A percentile compares a stretch with the other conserved stretches of the same genome.
Evolutionary conservation across 202 grass and related monocot genomes (phyloP).

Genomic region (Eragrostis tef): DNA sequence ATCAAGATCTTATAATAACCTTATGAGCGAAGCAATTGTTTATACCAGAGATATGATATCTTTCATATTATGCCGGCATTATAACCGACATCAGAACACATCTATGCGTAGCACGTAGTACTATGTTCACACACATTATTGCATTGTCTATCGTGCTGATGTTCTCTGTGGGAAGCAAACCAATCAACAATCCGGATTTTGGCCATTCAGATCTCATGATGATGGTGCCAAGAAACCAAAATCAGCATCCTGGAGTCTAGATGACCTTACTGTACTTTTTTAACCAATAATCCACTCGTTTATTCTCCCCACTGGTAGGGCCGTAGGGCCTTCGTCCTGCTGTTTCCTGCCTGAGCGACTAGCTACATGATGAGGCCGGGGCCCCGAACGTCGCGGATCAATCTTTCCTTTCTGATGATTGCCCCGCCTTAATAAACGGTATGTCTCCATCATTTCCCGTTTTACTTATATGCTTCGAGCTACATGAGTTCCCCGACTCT

Average conservation of each 20-base stretch:
- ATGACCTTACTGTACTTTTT: not conserved
- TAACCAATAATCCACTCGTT: constrained; percentile 24
- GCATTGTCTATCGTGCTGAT: not conserved
- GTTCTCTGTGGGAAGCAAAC: not conserved
- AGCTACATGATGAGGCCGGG: not conserved
- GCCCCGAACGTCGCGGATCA: not conserved
- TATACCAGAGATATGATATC: not conserved
- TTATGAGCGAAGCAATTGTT: too few species aligned
- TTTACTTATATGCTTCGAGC: constrained; percentile 8
- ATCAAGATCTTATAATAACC: not conserved
- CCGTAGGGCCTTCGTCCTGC: not conserved
- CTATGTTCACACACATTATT: constrained; percentile 28
- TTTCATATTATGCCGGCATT: constrained; percentile 33
- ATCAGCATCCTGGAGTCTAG: not conserved
- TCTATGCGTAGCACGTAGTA: not conserved
- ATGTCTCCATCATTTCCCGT: constrained; percentile 27
- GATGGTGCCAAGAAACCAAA: not conserved
- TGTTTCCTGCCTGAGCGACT: not conserved
- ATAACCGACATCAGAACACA: not conserved
- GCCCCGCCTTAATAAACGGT: not conserved
- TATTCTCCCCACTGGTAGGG: not conserved
- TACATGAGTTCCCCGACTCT: not conserved
- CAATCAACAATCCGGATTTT: not conserved
- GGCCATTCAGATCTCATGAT: not conserved
- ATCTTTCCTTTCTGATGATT: not conserved